These are phyloP conservation scores for Saccharomyces hybrid DNA, from an alignment of 1,139 yeast species.

Conservation along the genomic window DNA sequence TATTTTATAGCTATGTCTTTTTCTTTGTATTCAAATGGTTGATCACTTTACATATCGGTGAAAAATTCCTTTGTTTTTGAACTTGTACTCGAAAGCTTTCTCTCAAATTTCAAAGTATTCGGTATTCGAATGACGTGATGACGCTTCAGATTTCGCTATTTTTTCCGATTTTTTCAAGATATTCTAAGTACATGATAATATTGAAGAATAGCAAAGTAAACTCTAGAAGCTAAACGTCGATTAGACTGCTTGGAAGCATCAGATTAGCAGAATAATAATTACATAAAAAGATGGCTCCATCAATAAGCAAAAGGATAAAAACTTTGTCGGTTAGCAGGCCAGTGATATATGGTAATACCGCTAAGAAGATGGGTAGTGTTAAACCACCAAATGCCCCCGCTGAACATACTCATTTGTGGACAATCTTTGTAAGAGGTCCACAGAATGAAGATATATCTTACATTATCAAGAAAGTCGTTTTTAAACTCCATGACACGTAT, in stretches of 20 bases:
- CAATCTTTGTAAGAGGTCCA: constrained; percentile 83
- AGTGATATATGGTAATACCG: constrained; percentile 78
- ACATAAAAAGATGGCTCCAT: constrained; percentile 23
- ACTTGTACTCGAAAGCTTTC: background rate
- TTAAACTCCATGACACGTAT: constrained; percentile 91
- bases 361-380: constrained; percentile 59
- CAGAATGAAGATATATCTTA: constrained; percentile 75
- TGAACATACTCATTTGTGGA: constrained; percentile 96
- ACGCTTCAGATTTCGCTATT: background rate
- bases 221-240: background rate
- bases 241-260: too few relatives aligned
- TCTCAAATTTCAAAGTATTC: background rate
- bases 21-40: background rate
- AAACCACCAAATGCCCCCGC: constrained; percentile 66
- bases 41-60: background rate
- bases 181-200: background rate
- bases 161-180: background rate
- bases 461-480: constrained; percentile 81
- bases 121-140: background rate
- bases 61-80: background rate
- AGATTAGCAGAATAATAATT: background rate
- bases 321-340: constrained; percentile 84
- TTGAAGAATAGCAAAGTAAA: background rate
- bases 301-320: constrained; percentile 33
- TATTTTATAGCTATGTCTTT: background rate